Evolutionary conservation across 371 early-diverging fungal genomes (phyloP).

Genomic region (Rhizomucor pusillus): DNA sequence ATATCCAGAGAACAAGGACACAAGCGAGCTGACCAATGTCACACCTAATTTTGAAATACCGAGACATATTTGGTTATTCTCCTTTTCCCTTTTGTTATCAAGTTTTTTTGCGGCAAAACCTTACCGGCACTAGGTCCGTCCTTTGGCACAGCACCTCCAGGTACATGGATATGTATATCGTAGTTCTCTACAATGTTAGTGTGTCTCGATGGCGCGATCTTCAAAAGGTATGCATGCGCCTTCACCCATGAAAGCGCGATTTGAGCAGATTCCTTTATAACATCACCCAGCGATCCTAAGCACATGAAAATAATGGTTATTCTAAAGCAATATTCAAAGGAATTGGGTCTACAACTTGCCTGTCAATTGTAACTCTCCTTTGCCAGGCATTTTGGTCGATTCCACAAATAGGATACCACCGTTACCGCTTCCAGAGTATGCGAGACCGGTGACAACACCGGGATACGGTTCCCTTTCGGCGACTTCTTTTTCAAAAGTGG

Average conservation of each 20-base stretch:
- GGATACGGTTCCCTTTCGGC: slow-evolving; percentile 63
- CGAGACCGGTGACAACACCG: slow-evolving; percentile 84
- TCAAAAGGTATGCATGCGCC: slow-evolving; percentile 63
- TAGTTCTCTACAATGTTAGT: slow-evolving; percentile 45
- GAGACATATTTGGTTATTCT: slow-evolving; percentile 5
- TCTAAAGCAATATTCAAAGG: too few species aligned
- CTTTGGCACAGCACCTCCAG: slow-evolving; percentile 61
- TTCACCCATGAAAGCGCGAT: slow-evolving; percentile 82
- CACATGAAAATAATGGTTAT: too few species aligned
- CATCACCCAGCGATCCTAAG: slow-evolving; percentile 83
- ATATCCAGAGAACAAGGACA: slow-evolving; percentile 67
- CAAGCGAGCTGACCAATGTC: slow-evolving; percentile 48
- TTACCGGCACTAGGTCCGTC: slow-evolving; percentile 60
- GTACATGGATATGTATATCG: slow-evolving; percentile 86
- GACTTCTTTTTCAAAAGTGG: slow-evolving; percentile 59
- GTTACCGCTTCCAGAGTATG: slow-evolving; percentile 75
- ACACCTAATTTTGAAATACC: slow-evolving; percentile 6
- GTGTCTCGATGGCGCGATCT: slow-evolving; percentile 38
- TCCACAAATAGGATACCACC: slow-evolving; percentile 85
- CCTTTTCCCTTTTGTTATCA: too few species aligned
- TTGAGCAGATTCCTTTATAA: slow-evolving; percentile 86
- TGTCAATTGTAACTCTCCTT: slow-evolving; percentile 68
- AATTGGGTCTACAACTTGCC: slow-evolving; percentile 37
- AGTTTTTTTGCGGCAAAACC: too few species aligned
- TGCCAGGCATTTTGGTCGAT: slow-evolving; percentile 73